Evolutionary conservation across 805 yeast genomes (phyloP).

Genomic region (Yamadazyma sp.): DNA sequence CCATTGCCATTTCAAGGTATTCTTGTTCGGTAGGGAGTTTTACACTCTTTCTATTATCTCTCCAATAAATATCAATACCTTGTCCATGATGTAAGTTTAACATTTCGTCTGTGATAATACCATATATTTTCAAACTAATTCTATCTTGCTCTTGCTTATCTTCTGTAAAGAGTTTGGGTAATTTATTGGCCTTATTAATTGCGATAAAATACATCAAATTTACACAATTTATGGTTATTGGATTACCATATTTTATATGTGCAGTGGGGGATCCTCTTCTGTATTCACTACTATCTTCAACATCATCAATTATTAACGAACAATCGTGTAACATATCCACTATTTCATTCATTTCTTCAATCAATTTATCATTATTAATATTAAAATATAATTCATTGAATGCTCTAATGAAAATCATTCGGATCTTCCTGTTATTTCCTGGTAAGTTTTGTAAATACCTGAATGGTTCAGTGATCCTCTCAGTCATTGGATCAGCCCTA

Average conservation of each 20-base stretch:
- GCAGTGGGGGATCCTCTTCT: constrained; percentile 81
- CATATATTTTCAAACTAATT: constrained; percentile 21
- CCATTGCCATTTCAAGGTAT: constrained; percentile 77
- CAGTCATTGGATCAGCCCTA: constrained; percentile 7
- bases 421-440: constrained; percentile 29
- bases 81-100: constrained; percentile 84
- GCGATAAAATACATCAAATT: constrained; percentile 80
- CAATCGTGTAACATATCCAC: constrained; percentile 35
- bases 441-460: constrained; percentile 30
- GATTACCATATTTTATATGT: constrained; percentile 71
- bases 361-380: constrained; percentile 20
- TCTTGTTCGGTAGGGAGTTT: constrained; percentile 32
- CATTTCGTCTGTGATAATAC: constrained; percentile 66
- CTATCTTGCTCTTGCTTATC: constrained; percentile 4
- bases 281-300: constrained; percentile 71
- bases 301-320: constrained; percentile 65
- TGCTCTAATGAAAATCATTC: constrained; percentile 28
- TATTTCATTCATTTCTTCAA: constrained; percentile 25
- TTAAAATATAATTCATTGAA: constrained; percentile 32
- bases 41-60: constrained; percentile 25
- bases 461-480: constrained; percentile 24
- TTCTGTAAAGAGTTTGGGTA: constrained; percentile 14
- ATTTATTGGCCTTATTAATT: constrained; percentile 42
- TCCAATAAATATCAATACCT: constrained; percentile 85
- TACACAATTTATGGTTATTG: constrained; percentile 79